Base-by-base conservation (phyloP, 371 early-diverging fungal genomes). In the Circinella minor region DNA sequence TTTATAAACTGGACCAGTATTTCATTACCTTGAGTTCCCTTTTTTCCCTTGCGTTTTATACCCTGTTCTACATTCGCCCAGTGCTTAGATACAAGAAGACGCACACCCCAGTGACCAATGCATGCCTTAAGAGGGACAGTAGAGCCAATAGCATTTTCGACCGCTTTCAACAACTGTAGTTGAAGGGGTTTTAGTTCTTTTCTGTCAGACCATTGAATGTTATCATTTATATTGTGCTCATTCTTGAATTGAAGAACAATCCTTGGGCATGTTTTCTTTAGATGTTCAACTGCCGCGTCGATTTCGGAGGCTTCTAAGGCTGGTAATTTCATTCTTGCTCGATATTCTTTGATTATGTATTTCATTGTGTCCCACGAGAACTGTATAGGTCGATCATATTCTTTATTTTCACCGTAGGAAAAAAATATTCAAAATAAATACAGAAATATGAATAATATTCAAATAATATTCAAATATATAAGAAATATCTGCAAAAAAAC, bases 51-150 rank as follows among this genome's bases (percentile, higher is more conserved):
- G 14, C 55, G 6, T 27, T 55, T 55, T 27, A 55, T 55, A 55
- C 55, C 55, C 14, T 55, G 55, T 55, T 55, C 18, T 18, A 55
- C 27, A 55, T 55, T 55, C 55, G 7, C 55, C 55, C 55, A 55
- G 55, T 55, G 55, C 27, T 55, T 55, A 14, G 55, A 55, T 27
- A 55, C 17, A 55, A 55, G 17, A 17, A 55, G 55, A 27, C 55
- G 55, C 55, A 6, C 55, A 39, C 55, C 55, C 55, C 55, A 55
- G 55, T 55, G 55, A 13, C 55, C 55, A 27, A 55, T 27, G 13
- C 55, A 55, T 39, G 39, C 39, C 39, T 39, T 39, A 39, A 39
- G 39, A 39, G 39, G 39, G 39, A 39, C 39, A 39, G 39, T 39
- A 9, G 39, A 39, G 39, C 39, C 39, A 39, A 39, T 39, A 39